phyloP scores from a whole-genome alignment of 1,139 yeast genomes.

The Zygosaccharomyces sapae region DNA sequence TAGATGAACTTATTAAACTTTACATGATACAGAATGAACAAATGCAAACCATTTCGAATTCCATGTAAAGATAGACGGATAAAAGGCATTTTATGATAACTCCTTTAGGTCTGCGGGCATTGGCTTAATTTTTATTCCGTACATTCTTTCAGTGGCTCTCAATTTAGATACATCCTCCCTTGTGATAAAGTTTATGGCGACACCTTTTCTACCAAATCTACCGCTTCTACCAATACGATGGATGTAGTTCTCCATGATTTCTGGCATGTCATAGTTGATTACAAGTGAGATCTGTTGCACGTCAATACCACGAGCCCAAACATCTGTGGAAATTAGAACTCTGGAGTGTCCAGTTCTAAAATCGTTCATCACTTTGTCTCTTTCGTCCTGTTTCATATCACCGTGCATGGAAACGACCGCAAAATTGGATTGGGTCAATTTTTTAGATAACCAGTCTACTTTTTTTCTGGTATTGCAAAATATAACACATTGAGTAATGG shows the following conservation, averaged over 20 bases:
- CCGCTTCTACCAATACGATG: conserved; percentile 96
- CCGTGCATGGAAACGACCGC: conserved; percentile 95
- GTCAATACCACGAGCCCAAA: conserved; percentile 97
- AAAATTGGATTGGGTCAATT: conserved; percentile 74
- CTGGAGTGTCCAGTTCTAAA: conserved; percentile 73
- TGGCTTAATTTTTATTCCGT: conserved; percentile 72
- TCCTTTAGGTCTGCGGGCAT: conserved; percentile 78
- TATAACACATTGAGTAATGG: conserved; percentile 93
- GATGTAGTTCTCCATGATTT: conserved; percentile 80
- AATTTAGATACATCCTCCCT: conserved; percentile 57
- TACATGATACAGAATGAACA: conserved; percentile 41
- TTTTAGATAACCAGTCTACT: conserved; percentile 86
- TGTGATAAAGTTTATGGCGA: conserved; percentile 84
- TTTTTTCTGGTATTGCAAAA: conserved; percentile 90
- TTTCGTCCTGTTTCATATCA: conserved; percentile 90
- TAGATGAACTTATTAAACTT: conserved; percentile 36
- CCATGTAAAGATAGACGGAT: conserved; percentile 10
- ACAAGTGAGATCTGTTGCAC: conserved; percentile 97
- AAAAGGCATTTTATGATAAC: conserved; percentile 13
- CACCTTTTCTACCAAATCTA: conserved; percentile 93
- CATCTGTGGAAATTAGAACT: conserved; percentile 89
- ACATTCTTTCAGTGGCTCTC: conserved; percentile 70
- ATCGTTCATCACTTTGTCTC: conserved; percentile 86
- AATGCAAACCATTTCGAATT: conserved; percentile 27
- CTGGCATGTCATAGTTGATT: conserved; percentile 85